A percentile compares a stretch with the other conserved stretches of the same genome.
Conservation (phyloP, 192 early-diverging fungal species). For the Backusella parvicylindrica region DNA sequence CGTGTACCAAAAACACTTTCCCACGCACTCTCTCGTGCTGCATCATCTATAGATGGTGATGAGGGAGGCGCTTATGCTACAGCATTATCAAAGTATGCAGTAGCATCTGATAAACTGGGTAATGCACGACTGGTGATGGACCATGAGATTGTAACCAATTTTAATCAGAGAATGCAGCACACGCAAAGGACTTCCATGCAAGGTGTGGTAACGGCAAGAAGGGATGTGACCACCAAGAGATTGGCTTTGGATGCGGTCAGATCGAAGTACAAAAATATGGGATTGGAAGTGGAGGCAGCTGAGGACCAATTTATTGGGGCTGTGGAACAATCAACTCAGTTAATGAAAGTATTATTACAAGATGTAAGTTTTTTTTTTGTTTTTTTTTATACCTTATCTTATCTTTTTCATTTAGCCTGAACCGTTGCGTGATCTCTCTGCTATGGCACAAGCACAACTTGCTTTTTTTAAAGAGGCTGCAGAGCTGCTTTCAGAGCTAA, state of each 20-base stretch:
- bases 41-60: background rate
- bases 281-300: conserved; percentile 75
- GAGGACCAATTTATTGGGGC: conserved; percentile 92
- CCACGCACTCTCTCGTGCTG: background rate
- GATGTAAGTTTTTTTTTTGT: conserved; percentile 28
- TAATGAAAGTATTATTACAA: conserved; percentile 88
- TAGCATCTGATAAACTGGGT: conserved; percentile 80
- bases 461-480: conserved; percentile 78
- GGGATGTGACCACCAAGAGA: conserved; percentile 71
- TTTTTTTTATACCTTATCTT: background rate
- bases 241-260: conserved; percentile 82
- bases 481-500: conserved; percentile 57
- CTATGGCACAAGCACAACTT: conserved; percentile 80
- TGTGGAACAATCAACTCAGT: conserved; percentile 86
- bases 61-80: conserved; percentile 79
- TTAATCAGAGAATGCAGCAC: conserved; percentile 62
- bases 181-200: conserved; percentile 67
- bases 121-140: conserved; percentile 70
- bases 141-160: conserved; percentile 60
- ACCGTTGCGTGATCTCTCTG: conserved; percentile 69
- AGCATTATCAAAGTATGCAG: conserved; percentile 79
- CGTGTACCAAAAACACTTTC: background rate
- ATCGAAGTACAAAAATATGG: conserved; percentile 61
- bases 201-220: conserved; percentile 79
- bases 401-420: conserved; percentile 48